Evolutionary conservation across 1,284 basidiomycete species (phyloP), one percentile per base, ranked within the genome.

Genomic region (Cryptococcus sp.): DNA sequence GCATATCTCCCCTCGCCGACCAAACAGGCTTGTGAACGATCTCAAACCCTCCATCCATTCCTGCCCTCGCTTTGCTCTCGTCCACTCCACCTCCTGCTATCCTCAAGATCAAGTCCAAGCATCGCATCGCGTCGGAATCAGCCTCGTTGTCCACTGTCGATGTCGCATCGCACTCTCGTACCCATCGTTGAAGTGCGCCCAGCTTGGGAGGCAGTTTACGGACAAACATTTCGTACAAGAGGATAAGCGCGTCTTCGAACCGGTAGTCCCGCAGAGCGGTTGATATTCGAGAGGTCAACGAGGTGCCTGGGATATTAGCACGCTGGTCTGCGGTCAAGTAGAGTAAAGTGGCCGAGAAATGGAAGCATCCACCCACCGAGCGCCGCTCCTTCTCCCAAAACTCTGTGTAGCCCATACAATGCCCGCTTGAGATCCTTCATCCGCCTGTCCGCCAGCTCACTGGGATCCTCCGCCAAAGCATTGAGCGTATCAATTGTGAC

Each of bases 101-200:
- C 5, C 79, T 67, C 43, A 80, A 59, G n/a, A 80, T 77, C 45
- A 77, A 72, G 49, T 79, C 76, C 37, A 80, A 65, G 39, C 72
- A 80, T 69, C 56, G 73, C 64, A 75, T 63, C 26, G 68, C 70
- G 44, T 73, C 73, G 53, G 63, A 43, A 63, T 72, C 60, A 48
- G 69, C 50, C 49, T 62, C 50, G 50, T 57, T 43, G 16, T 65
- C 62, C 54, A 67, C 61, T 3, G 68, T 69, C 5, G 69, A 63
- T 2, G 74, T 74, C 0, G 78, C 79, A 63, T 81, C 79, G 58
- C 78, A 79, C 56, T 81, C 79, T 24, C 79, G 65, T 10, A 79
- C 78, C 79, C 79, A 80, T 21, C 79, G 72, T 57, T 81, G 79
- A 7, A 81, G 65, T 2, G 78, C 75, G 10, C 79, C 79, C n/a